Evolutionary conservation across 1,284 basidiomycete species (phyloP).

Genomic region (Trichosporon sp.): DNA sequence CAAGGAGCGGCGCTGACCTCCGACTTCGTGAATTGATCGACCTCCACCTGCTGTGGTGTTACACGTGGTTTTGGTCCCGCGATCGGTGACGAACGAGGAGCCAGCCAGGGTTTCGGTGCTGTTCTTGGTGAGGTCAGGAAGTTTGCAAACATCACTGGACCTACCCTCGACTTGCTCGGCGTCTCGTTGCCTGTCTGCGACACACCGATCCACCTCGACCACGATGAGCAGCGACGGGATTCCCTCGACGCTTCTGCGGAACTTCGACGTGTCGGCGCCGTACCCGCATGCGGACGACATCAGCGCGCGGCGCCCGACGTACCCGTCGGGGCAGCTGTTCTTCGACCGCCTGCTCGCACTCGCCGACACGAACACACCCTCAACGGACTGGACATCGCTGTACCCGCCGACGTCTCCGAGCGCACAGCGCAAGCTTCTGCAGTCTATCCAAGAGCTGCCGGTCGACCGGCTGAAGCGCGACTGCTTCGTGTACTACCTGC

Average conservation of each 20-base stretch:
- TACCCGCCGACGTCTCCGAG: constrained; percentile 42
- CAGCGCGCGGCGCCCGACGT: constrained; percentile 15
- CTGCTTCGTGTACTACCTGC: constrained; percentile 44
- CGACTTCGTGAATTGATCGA: not conserved
- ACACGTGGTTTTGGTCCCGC: not conserved
- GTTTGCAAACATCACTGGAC: not conserved
- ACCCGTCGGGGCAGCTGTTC: constrained; percentile 34
- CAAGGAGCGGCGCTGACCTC: not conserved
- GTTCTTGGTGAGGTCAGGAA: not conserved
- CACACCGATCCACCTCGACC: not conserved
- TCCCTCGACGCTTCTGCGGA: constrained; percentile 30
- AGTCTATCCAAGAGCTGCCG: constrained; percentile 27
- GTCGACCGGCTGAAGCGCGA: constrained; percentile 41
- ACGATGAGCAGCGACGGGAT: constrained; percentile 28
- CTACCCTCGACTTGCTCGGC: not conserved
- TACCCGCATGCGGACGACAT: constrained; percentile 23
- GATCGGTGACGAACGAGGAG: not conserved
- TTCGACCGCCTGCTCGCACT: constrained; percentile 36
- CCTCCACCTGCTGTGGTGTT: constrained; percentile 4
- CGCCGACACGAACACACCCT: constrained; percentile 16
- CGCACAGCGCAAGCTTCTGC: constrained; percentile 32
- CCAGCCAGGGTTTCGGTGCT: not conserved
- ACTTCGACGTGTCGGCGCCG: constrained; percentile 39
- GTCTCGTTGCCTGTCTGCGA: not conserved
- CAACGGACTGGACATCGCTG: constrained; percentile 16